These are phyloP conservation scores for Albizia julibrissin DNA, from an alignment of 306 rosid genomes.

Conservation along the genomic window DNA sequence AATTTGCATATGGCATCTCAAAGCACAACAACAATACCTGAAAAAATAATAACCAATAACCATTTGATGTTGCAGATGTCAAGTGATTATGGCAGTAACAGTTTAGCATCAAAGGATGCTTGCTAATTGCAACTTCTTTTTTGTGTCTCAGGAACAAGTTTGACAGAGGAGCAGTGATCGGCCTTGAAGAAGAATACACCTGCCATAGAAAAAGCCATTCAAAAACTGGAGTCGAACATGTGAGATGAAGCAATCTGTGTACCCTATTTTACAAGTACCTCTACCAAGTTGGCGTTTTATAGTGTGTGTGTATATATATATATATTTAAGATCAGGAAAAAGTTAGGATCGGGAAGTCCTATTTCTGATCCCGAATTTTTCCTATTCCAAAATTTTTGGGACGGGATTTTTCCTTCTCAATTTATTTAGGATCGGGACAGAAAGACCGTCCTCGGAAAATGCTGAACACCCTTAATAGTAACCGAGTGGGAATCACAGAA, in stretches of 20 bases:
- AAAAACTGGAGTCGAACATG: conserved; percentile 58
- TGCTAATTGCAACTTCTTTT: conserved; percentile 20
- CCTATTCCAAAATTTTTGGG: no score
- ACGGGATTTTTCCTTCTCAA: no score
- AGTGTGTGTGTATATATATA: no score
- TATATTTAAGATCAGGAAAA: no score
- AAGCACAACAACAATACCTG: background rate
- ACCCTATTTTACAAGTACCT: background rate
- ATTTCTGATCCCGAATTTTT: no score
- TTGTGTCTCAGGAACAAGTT: conserved; percentile 76
- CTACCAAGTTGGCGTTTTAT: background rate
- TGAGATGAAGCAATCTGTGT: conserved; percentile 19
- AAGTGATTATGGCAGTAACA: conserved; percentile 15
- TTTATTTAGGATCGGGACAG: no score
- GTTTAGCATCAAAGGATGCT: conserved; percentile 14
- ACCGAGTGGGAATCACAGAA: no score
- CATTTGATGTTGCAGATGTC: background rate
- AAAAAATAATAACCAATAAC: background rate
- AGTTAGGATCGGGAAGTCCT: no score
- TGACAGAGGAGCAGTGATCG: conserved; percentile 91
- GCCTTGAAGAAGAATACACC: conserved; percentile 68
- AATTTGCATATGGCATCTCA: no score
- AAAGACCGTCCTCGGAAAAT: no score
- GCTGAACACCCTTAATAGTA: no score
- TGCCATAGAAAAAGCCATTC: conserved; percentile 77